A percentile compares a stretch with the other conserved stretches of the same genome.
These are phyloP conservation scores for Nemania sp. DNA, from an alignment of 2,329 filamentous ascomycete species.

Conservation along the genomic window DNA sequence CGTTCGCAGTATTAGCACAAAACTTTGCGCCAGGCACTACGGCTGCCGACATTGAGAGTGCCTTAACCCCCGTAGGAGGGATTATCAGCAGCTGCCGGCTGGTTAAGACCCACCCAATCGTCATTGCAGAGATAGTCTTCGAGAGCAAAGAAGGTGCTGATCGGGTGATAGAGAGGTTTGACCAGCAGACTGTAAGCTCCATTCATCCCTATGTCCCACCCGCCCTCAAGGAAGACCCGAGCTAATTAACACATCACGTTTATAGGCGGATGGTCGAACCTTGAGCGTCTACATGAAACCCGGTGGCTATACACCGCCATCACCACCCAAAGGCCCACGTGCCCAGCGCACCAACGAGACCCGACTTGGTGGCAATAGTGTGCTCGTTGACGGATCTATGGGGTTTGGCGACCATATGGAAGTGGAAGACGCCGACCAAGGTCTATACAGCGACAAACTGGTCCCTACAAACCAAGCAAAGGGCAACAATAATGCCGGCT, in stretches of 20 bases:
- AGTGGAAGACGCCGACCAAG: constrained; percentile 52
- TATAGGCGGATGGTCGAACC: constrained; percentile 77
- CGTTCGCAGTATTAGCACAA: constrained; percentile 78
- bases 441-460: constrained; percentile 66
- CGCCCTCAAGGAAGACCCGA: constrained; percentile 17
- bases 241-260: constrained; percentile 9
- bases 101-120: constrained; percentile 74
- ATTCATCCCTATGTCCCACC: neutral
- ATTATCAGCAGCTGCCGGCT: constrained; percentile 75
- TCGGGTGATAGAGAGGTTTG: constrained; percentile 79
- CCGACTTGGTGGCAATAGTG: constrained; percentile 51
- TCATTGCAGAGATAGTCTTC: constrained; percentile 83
- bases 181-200: constrained; percentile 77
- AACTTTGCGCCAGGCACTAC: constrained; percentile 88
- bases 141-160: constrained; percentile 78
- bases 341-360: constrained; percentile 50
- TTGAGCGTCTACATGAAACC: constrained; percentile 79
- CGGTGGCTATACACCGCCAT: constrained; percentile 53
- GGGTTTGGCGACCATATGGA: constrained; percentile 66
- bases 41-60: constrained; percentile 83
- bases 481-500: constrained; percentile 31
- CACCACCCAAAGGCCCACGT: constrained; percentile 51
- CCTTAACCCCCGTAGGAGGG: constrained; percentile 80
- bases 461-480: constrained; percentile 46
- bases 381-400: constrained; percentile 65